Evolutionary conservation across 139 green algal species (phyloP).

Genomic region (Tetradesmus lagerheimii): DNA sequence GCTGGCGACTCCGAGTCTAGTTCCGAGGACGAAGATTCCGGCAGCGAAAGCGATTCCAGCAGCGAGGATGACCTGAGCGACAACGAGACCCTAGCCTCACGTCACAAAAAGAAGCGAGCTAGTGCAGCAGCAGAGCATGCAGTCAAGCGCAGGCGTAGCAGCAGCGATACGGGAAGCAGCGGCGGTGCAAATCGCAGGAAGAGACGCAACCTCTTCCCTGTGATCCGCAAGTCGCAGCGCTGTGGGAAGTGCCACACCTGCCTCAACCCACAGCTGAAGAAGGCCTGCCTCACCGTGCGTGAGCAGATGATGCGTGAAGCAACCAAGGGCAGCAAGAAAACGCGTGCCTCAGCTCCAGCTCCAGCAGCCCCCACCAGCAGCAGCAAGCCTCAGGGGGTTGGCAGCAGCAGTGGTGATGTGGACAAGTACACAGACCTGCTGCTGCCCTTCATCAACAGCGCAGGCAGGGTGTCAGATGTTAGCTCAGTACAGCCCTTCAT

Average conservation of each 20-base stretch:
- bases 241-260: constrained; percentile 71
- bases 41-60: background rate
- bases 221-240: constrained; percentile 30
- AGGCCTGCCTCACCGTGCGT: constrained; percentile 59
- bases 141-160: constrained; percentile 39
- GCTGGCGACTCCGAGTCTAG: background rate
- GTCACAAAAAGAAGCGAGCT: background rate
- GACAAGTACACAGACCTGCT: constrained; percentile 45
- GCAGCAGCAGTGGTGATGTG: background rate
- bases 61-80: constrained; percentile 35
- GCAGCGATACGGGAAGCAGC: constrained; percentile 39
- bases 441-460: constrained; percentile 20
- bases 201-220: constrained; percentile 30
- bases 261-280: constrained; percentile 69
- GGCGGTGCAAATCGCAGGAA: constrained; percentile 5
- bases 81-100: constrained; percentile 23
- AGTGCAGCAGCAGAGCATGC: background rate
- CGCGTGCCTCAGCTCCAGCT: background rate
- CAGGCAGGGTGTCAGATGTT: background rate
- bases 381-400: background rate
- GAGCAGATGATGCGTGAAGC: constrained; percentile 32
- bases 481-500: constrained; percentile 6
- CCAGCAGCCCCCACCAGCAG: background rate
- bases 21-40: background rate
- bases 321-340: background rate